Evolutionary conservation across 805 yeast genomes (phyloP), one percentile per base, ranked within the genome.

Genomic region (Candida parachauliodes): DNA sequence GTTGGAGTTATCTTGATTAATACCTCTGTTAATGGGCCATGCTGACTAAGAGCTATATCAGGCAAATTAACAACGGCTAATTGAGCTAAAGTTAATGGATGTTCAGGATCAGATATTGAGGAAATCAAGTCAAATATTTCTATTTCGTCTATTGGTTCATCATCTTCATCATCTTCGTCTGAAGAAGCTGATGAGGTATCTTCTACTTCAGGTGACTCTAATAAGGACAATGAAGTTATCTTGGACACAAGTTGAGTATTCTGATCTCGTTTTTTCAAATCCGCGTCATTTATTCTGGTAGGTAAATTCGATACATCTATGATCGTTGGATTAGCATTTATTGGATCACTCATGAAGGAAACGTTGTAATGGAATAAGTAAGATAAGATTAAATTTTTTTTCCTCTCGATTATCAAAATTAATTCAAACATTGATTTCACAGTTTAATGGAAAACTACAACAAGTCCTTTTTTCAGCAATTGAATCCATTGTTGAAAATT

Each of bases 31-130:
- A 88, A 77, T 24, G 48, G 43, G 4, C 76, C 75, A 8, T 77
- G 67, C 51, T 86, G 84, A 2, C 60, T 66, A 3, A 93, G 88
- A 27, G 65, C 59, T 41, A 93, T 93, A 55, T 94, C 96, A 5
- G 74, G 71, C 34, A 93, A 65, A 50, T 88, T 88, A 2, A 93
- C 96, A 28, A 93, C 97, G 0, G 96, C 91, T 12, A 93, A 70
- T 60, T 93, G 98, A 0, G 96, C 98, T 40, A 93, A 68, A 0
- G 96, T 83, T 29, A 93, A 68, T 0, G 99, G 99, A 58, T 93
- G 99, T 54, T 93, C 99, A 1, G 99, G 99, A 57, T 93, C 99
- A 0, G 94, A 83, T 9, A 88, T 87, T 21, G 82, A 76, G 5
- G 96, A 79, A 2, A 87, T 86, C 33, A 91, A 65, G 55, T 89